Base-by-base conservation (phyloP, 2,329 filamentous ascomycete species). In the Talaromyces amestolkiae region DNA sequence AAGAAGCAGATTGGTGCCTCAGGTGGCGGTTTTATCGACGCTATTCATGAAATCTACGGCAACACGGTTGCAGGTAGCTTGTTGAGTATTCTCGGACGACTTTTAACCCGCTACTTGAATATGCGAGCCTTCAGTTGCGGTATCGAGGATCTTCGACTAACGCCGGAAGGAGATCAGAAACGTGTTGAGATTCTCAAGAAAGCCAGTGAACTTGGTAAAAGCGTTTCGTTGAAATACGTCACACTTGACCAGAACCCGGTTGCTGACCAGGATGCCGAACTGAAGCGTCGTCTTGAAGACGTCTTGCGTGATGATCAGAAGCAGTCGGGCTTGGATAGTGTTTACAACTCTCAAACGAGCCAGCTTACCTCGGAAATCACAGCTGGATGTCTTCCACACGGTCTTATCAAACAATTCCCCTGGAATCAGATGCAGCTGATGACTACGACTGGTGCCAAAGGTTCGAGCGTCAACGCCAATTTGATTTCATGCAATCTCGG, bases 401-500 rank as follows among this genome's bases (percentile, higher is more conserved):
- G 91, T 49, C 86, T 99, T 33, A 88, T 91, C 72, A 99, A 98
- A 79, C 87, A 91, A 8, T 99, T 99, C 78, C 95, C 95, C 0
- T 90, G 90, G 74, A 99, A 99, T 74, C 94, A 98, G 79, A 99
- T 99, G 94, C 95, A 99, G 83, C 88, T 91, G 69, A 99, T 99
- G 95, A 99, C 95, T 24, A 91, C 90, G 15, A 97, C 95, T 65
- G 95, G 95, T 77, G 95, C 95, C 61, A 99, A 99, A 81, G 95
- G 95, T 75, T 91, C 87, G 63, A 83, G 87, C 72, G 95, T 99
- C 78, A 99, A 99, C 76, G 95, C 95, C 60, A 97, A 96, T 73
- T 87, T 97, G 67, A 99, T 99, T 77, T 98, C 94, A 31, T 98
- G 94, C 78, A 97, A 99, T 75, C 85, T 99, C 47, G 95, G 95